These are phyloP conservation scores for Halocafeteria seosinensis DNA, from an alignment of 108 stramenopile species.

Conservation along the genomic window DNA sequence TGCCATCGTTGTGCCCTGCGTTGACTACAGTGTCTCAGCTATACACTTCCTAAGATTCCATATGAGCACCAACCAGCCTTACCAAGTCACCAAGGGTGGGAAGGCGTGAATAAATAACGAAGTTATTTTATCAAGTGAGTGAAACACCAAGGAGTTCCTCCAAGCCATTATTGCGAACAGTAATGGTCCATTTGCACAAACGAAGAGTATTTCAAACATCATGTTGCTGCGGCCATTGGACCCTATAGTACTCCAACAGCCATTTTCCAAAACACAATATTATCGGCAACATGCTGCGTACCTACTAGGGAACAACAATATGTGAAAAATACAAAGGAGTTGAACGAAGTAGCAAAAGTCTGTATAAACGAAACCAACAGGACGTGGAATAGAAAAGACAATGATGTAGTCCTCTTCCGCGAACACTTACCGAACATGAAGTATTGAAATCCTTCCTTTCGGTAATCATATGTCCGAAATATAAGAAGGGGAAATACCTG, in stretches of 20 bases:
- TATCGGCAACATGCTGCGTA: no score
- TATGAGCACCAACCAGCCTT: slow-evolving; percentile 49
- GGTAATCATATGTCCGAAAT: slow-evolving; percentile 29
- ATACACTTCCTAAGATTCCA: neutral
- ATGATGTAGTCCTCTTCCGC: no score
- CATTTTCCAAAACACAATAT: no score
- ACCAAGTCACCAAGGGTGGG: slow-evolving; percentile 41
- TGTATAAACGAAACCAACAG: no score
- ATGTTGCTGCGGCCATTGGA: neutral
- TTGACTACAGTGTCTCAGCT: neutral
- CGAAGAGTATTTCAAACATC: slow-evolving; percentile 29
- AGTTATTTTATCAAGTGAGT: slow-evolving; percentile 55
- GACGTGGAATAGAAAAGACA: no score
- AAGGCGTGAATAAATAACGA: slow-evolving; percentile 54
- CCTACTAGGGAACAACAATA: neutral
- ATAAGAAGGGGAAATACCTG: slow-evolving; percentile 26
- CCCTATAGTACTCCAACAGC: no score
- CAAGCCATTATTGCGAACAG: slow-evolving; percentile 40
- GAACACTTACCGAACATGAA: no score
- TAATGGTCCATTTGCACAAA: slow-evolving; percentile 46
- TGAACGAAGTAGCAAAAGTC: slow-evolving; percentile 38
- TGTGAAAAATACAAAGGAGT: neutral
- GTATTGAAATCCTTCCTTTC: slow-evolving; percentile 26
- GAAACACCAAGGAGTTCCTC: slow-evolving; percentile 61
- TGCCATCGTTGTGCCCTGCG: neutral